Conservation (phyloP, 2,329 filamentous ascomycete genomes). For the Podosphaera fusca region DNA sequence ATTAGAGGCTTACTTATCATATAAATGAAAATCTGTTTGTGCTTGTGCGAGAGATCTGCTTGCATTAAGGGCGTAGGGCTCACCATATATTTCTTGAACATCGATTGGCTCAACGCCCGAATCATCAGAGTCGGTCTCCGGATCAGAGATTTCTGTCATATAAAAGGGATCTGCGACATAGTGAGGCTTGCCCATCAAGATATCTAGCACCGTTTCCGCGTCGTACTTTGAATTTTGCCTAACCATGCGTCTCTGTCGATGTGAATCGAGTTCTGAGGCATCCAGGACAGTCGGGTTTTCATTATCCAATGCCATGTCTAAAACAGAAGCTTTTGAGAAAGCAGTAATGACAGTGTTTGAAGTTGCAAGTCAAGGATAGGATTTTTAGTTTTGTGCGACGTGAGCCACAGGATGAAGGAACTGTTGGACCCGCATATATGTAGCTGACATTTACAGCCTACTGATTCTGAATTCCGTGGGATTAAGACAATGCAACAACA, state of each 20-base stretch:
- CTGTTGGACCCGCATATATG: no score
- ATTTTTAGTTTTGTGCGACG: no score
- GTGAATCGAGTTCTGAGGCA: slow-evolving; percentile 67
- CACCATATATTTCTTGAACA: slow-evolving; percentile 90
- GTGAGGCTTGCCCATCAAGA: slow-evolving; percentile 12
- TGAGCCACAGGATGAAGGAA: no score
- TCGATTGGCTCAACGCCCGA: slow-evolving; percentile 64
- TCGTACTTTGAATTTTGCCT: slow-evolving; percentile 19
- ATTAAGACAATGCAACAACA: no score
- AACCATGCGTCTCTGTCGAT: slow-evolving; percentile 31
- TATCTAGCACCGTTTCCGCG: slow-evolving; percentile 10
- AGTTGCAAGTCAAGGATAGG: no score
- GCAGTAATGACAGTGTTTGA: no score
- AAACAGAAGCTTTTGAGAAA: neutral
- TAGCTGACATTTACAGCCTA: no score
- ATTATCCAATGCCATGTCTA: slow-evolving; percentile 30
- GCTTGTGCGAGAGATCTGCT: neutral
- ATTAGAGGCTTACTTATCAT: neutral
- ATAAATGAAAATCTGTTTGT: neutral
- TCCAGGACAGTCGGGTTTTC: slow-evolving; percentile 87
- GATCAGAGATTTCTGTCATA: slow-evolving; percentile 14
- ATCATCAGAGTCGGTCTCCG: slow-evolving; percentile 24
- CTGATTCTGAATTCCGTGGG: no score
- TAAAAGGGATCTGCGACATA: slow-evolving; percentile 17
- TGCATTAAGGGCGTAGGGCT: slow-evolving; percentile 3